Percentiles rank a stretch among this genome's conserved stretches.
phyloP scores from a whole-genome alignment of 306 rosid genomes.

The barrel medic (Medicago truncatula) region DNA sequence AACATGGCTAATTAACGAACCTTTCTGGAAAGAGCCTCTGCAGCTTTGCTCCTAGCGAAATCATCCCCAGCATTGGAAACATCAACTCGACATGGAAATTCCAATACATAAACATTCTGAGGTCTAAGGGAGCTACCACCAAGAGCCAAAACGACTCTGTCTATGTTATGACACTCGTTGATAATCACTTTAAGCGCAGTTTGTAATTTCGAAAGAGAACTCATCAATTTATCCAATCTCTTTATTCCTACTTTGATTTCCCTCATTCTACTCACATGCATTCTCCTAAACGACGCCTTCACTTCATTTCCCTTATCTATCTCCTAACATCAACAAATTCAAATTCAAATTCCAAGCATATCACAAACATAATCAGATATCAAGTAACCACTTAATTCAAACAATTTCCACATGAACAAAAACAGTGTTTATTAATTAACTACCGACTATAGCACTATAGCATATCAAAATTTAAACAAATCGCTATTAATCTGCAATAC shows the following conservation, averaged over 20 bases:
- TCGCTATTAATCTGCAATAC: no score
- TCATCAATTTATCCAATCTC: constrained; percentile 79
- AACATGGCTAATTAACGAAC: constrained; percentile 39
- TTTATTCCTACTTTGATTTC: constrained; percentile 73
- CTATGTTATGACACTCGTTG: constrained; percentile 51
- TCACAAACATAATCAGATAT: constrained; percentile 6
- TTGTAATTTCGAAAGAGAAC: constrained; percentile 56
- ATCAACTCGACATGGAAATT: constrained; percentile 51
- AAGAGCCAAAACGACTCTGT: constrained; percentile 63
- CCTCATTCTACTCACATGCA: constrained; percentile 70
- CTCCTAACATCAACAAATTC: constrained; percentile 57
- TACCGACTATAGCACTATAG: neutral
- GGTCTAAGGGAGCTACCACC: constrained; percentile 85
- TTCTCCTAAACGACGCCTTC: constrained; percentile 67
- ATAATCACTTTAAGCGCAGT: constrained; percentile 67
- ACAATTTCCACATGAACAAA: constrained; percentile 24
- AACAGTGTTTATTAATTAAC: neutral
- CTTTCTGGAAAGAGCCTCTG: constrained; percentile 80
- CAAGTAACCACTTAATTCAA: constrained; percentile 34
- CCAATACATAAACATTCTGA: constrained; percentile 64
- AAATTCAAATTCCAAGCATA: constrained; percentile 27
- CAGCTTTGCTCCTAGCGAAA: constrained; percentile 70
- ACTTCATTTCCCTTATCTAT: constrained; percentile 51
- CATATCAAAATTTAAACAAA: neutral
- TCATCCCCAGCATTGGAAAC: constrained; percentile 43